Percentiles rank a stretch among this genome's conserved stretches.
Conservation (phyloP, 2,329 filamentous ascomycete genomes). For the Furcasterigmium sp. region DNA sequence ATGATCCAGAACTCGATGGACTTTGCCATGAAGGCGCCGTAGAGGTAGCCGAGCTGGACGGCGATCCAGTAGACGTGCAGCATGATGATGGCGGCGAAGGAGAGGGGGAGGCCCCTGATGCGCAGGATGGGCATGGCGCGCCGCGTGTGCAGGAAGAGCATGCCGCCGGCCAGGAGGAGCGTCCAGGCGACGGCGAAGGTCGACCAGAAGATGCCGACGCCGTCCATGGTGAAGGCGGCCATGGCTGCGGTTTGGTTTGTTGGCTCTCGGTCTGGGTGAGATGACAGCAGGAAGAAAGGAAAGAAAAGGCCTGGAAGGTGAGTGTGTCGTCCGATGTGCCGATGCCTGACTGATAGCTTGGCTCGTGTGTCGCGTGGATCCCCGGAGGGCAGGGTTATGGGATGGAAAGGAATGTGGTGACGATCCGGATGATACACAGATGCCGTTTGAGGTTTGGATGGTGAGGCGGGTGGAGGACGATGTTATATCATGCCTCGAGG, state of each 20-base stretch:
- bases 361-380: too few relatives aligned
- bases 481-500: too few relatives aligned
- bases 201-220: constrained; percentile 35
- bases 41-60: constrained; percentile 31
- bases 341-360: too few relatives aligned
- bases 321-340: too few relatives aligned
- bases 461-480: too few relatives aligned
- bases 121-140: constrained; percentile 34
- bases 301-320: too few relatives aligned
- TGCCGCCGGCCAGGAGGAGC: constrained; percentile 28
- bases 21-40: constrained; percentile 39
- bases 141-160: constrained; percentile 32
- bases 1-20: constrained; percentile 61
- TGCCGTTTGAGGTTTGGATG: too few relatives aligned
- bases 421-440: too few relatives aligned
- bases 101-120: constrained; percentile 22
- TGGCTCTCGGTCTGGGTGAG: too few relatives aligned
- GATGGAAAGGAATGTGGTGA: too few relatives aligned
- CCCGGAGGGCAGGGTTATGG: too few relatives aligned
- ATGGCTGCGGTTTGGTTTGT: neutral
- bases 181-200: constrained; percentile 32
- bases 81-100: constrained; percentile 25
- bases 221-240: constrained; percentile 19
- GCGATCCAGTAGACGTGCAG: constrained; percentile 38
- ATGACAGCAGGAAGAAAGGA: too few relatives aligned